Evolutionary conservation across 106 monocot species (phyloP).

Genomic region (Dendrobium huoshanense): DNA sequence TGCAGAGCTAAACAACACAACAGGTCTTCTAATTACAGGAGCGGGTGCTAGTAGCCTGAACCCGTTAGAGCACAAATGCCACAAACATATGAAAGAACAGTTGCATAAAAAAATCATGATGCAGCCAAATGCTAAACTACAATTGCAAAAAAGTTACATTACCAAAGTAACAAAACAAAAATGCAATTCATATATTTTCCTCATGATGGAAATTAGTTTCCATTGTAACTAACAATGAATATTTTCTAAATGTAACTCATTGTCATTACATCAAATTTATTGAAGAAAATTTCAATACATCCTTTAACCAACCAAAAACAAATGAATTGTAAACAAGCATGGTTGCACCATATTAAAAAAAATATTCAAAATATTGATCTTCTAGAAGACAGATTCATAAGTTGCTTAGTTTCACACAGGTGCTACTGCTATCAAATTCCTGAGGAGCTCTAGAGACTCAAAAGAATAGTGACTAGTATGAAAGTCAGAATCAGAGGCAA

Average conservation of each 20-base stretch:
- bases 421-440: not conserved
- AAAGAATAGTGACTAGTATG: not conserved
- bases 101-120: not conserved
- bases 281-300: not conserved
- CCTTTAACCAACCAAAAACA: not conserved
- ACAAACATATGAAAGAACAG: not conserved
- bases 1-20: not conserved
- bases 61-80: not conserved
- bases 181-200: not conserved
- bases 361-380: not conserved
- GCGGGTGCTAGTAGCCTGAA: not conserved
- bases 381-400: not conserved
- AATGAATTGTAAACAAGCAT: not conserved
- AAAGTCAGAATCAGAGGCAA: not conserved
- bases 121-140: not conserved
- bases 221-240: not conserved
- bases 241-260: not conserved
- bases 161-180: constrained; percentile 2
- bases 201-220: not conserved
- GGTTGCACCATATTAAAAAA: not conserved
- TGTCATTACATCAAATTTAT: not conserved
- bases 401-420: not conserved
- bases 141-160: not conserved
- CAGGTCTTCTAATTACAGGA: not conserved
- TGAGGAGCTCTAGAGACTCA: not conserved